Conservation (phyloP, 768 basidiomycete genomes). For the Pisolithus sp. region DNA sequence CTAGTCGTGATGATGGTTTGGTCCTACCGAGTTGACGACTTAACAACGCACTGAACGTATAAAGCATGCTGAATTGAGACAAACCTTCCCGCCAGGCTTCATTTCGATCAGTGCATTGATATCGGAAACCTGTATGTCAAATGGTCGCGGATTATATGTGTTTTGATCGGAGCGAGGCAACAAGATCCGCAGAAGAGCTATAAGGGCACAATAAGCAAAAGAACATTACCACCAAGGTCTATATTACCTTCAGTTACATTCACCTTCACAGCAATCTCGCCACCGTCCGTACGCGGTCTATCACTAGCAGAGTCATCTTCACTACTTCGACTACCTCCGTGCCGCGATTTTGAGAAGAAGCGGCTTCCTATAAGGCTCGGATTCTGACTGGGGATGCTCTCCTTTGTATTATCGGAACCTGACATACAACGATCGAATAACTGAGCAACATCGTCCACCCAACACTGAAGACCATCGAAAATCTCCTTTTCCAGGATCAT, state of each 20-base stretch:
- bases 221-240: not conserved
- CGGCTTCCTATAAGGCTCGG: constrained; percentile 73
- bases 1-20: constrained; percentile 62
- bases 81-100: constrained; percentile 66
- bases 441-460: constrained; percentile 82
- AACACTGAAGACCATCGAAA: constrained; percentile 78
- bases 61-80: constrained; percentile 10
- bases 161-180: constrained; percentile 41
- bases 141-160: constrained; percentile 30
- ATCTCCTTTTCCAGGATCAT: constrained; percentile 53
- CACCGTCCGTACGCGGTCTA: constrained; percentile 11
- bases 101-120: constrained; percentile 58
- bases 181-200: constrained; percentile 38
- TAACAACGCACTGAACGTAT: not conserved
- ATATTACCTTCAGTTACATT: constrained; percentile 37
- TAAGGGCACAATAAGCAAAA: constrained; percentile 1
- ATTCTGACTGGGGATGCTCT: constrained; percentile 41
- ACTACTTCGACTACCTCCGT: constrained; percentile 34
- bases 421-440: constrained; percentile 44
- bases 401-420: constrained; percentile 16
- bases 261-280: constrained; percentile 47
- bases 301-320: constrained; percentile 26
- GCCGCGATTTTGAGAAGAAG: constrained; percentile 50
- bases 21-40: constrained; percentile 37
- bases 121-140: constrained; percentile 58